Evolutionary conservation across 257 asterid genomes (phyloP).

Genomic region (Ilex asprella): DNA sequence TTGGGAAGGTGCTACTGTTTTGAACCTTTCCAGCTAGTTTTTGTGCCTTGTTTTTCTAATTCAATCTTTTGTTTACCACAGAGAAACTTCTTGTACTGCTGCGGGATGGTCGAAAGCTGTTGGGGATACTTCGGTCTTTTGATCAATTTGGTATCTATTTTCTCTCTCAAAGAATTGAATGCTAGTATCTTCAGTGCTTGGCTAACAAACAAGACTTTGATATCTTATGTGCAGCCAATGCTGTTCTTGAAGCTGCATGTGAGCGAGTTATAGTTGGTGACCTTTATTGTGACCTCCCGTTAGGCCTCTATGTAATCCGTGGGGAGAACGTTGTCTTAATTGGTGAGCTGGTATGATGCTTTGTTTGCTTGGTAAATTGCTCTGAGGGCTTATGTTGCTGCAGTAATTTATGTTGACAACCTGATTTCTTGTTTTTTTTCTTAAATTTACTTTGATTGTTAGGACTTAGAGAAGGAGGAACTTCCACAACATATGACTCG

Average conservation of each 20-base stretch:
- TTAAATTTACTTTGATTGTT: constrained; percentile 12
- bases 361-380: constrained; percentile 1
- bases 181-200: background rate
- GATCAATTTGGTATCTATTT: constrained; percentile 38
- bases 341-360: constrained; percentile 81
- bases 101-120: constrained; percentile 42
- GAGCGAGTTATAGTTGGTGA: constrained; percentile 94
- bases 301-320: constrained; percentile 87
- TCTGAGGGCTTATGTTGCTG: background rate
- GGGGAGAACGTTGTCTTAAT: constrained; percentile 97
- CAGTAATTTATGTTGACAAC: no score
- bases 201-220: background rate
- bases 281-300: constrained; percentile 79
- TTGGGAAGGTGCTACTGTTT: background rate
- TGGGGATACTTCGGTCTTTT: constrained; percentile 47
- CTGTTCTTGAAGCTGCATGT: constrained; percentile 94
- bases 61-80: constrained; percentile 13
- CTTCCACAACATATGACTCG: constrained; percentile 80
- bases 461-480: constrained; percentile 84
- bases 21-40: background rate
- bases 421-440: constrained; percentile 3
- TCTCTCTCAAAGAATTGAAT: constrained; percentile 1
- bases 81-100: constrained; percentile 42
- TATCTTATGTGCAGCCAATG: constrained; percentile 57
- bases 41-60: background rate